Base-by-base conservation (phyloP, 768 basidiomycete species). In the Calocera viscosa region DNA sequence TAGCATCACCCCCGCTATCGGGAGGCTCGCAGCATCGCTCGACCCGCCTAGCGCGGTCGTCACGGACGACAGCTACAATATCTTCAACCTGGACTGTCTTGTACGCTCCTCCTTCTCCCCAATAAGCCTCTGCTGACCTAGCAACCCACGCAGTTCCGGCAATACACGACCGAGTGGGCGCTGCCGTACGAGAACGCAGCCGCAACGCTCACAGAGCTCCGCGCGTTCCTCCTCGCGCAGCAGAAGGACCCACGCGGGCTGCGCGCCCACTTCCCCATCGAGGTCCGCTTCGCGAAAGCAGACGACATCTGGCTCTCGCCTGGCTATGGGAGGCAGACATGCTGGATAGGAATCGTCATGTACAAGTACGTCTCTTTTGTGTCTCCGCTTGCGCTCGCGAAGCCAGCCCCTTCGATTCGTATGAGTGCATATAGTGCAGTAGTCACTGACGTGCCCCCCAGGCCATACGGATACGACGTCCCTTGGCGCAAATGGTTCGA, bases 291-390 rank as follows among this genome's bases (percentile, higher is more conserved):
- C 75, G 89, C 91, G 49, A 85, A 86, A 16, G 80, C 81, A n/a
- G 96, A 99, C 76, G 91, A 96, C 73, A 90, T 96, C 65, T 97
- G 91, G 91, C 80, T 99, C 35, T 92, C 90, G 74, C 96, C 96
- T 1, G 87, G 88, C 72, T 85, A 84, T 73, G 87, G 87, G 64
- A 82, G 85, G 66, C 80, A 78, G 74, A 94, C 89, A 7, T 90
- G 87, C 71, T 99, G 94, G 90, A 91, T 99, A 68, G 96, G 96
- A 22, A 85, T 97, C 64, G 84, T 96, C n/a, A 91, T 94, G 73
- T 99, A 86, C 80, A 92, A 91, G 95, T 97, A 67, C 72, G 90
- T 77, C 8, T n/a, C n/a, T n/a, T n/a, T n/a, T n/a, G n/a, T n/a
- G n/a, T n/a, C n/a, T n/a, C n/a, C n/a, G n/a, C n/a, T n/a, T n/a